Conservation (phyloP, 805 yeast genomes). For the Candida maris region DNA sequence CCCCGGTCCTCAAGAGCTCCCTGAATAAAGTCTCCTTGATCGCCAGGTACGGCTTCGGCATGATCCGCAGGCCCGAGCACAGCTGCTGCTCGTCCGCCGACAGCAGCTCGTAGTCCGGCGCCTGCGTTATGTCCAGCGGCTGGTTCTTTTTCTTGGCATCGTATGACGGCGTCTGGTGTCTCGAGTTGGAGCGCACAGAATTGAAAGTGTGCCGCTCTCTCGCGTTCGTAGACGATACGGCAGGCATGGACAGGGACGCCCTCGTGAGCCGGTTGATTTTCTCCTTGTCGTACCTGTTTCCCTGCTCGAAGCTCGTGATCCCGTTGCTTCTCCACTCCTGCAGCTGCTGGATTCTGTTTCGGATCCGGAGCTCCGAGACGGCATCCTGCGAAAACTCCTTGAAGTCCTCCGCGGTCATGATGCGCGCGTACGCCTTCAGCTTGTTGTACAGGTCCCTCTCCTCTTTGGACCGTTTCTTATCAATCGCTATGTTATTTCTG, state of each 20-base stretch:
- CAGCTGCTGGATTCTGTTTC: conserved; percentile 80
- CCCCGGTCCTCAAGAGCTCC: conserved; percentile 82
- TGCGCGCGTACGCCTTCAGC: conserved; percentile 75
- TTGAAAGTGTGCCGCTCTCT: conserved; percentile 31
- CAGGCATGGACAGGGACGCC: conserved; percentile 11
- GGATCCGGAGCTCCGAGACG: conserved; percentile 69
- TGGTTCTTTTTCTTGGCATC: conserved; percentile 37
- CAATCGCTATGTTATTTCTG: conserved; percentile 72
- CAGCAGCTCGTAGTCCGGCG: conserved; percentile 77
- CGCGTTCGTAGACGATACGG: conserved; percentile 30
- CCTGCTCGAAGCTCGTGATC: conserved; percentile 76
- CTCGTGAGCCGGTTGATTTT: conserved; percentile 57
- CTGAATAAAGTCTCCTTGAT: conserved; percentile 86
- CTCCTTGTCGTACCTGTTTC: conserved; percentile 84
- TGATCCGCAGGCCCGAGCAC: conserved; percentile 76
- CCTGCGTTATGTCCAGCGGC: conserved; percentile 66
- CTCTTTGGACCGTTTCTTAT: conserved; percentile 83
- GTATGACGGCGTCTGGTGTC: conserved; percentile 27
- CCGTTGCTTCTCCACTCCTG: conserved; percentile 95
- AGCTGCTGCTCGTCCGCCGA: conserved; percentile 85
- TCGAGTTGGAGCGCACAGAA: conserved; percentile 28
- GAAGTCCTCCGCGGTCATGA: conserved; percentile 80
- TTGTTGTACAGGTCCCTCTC: conserved; percentile 77
- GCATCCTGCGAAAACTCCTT: conserved; percentile 70
- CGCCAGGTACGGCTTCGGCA: conserved; percentile 92